phyloP scores from a whole-genome alignment of 805 yeast genomes.

The Nakazawaea molendinolei region DNA sequence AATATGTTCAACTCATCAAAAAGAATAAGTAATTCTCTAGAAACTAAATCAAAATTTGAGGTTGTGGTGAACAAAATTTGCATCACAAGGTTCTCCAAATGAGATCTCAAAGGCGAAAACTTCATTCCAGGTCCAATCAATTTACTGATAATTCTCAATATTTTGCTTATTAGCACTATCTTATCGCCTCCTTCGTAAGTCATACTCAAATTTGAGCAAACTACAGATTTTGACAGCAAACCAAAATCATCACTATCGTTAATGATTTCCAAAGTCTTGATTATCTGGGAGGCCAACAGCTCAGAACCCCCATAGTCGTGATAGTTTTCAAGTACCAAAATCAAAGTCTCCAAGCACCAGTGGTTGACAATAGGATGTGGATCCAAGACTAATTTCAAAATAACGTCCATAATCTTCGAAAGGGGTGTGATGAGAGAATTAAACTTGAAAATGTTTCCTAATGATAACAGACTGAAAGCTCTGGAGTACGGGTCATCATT shows the following conservation, averaged over 20 bases:
- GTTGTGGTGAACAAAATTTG: slow-evolving; percentile 29
- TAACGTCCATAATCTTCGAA: slow-evolving; percentile 44
- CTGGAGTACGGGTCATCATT: slow-evolving; percentile 59
- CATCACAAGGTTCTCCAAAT: slow-evolving; percentile 30
- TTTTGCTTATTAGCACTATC: slow-evolving; percentile 32
- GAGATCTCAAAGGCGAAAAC: slow-evolving; percentile 20
- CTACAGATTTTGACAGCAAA: slow-evolving; percentile 23
- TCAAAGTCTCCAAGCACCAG: slow-evolving; percentile 59
- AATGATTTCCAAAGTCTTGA: no score
- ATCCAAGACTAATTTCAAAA: slow-evolving; percentile 58
- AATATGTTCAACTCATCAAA: slow-evolving; percentile 42
- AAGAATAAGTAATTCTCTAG: slow-evolving; percentile 33
- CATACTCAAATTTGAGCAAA: slow-evolving; percentile 43
- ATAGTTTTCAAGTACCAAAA: slow-evolving; percentile 50
- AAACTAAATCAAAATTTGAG: slow-evolving; percentile 25
- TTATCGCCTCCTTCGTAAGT: slow-evolving; percentile 34
- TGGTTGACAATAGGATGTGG: slow-evolving; percentile 82
- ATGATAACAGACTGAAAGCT: slow-evolving; percentile 44
- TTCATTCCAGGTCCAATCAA: slow-evolving; percentile 52
- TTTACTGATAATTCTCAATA: slow-evolving; percentile 38
- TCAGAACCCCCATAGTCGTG: slow-evolving; percentile 21
- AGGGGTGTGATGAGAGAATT: slow-evolving; percentile 31
- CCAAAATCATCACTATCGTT: slow-evolving; percentile 15
- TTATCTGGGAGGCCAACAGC: slow-evolving; percentile 33
- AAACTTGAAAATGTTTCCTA: slow-evolving; percentile 37